Conservation (phyloP, 2,329 filamentous ascomycete species). For the Pseudogymnoascus sp. region DNA sequence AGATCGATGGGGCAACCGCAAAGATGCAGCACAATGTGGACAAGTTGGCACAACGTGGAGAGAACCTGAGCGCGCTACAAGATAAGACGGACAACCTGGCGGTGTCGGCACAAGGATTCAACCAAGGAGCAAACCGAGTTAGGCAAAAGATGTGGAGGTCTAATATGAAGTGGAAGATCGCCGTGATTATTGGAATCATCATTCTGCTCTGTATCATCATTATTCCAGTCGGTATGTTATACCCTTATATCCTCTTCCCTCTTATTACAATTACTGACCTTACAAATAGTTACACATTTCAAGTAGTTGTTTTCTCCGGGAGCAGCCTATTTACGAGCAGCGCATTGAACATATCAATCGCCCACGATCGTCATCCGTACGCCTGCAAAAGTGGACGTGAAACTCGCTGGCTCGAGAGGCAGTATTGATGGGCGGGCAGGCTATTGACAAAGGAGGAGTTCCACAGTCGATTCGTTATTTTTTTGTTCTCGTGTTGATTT, state of each 20-base stretch:
- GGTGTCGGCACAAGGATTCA: slow-evolving; percentile 88
- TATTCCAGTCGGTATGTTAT: slow-evolving; percentile 70
- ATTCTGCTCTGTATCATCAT: slow-evolving; percentile 90
- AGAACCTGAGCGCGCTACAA: slow-evolving; percentile 77
- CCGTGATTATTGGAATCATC: slow-evolving; percentile 75
- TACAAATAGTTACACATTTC: not conserved
- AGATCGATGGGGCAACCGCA: slow-evolving; percentile 94
- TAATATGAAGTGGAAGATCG: slow-evolving; percentile 98
- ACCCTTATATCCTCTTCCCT: not conserved
- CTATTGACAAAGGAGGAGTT: not conserved
- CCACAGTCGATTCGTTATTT: not conserved
- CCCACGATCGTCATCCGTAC: not conserved
- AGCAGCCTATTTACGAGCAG: not conserved
- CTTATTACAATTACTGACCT: not conserved
- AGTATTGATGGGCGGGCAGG: not conserved
- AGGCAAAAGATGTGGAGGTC: slow-evolving; percentile 99
- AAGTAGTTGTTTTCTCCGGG: not conserved
- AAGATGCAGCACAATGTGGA: slow-evolving; percentile 98
- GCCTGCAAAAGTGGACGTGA: not conserved
- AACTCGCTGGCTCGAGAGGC: slow-evolving; percentile 5
- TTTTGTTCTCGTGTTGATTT: slow-evolving; percentile 1
- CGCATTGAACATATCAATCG: not conserved
- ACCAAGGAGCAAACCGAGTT: slow-evolving; percentile 89
- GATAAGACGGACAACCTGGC: slow-evolving; percentile 94
- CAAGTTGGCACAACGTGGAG: slow-evolving; percentile 89